Evolutionary conservation across 1,139 yeast species (phyloP).

Genomic region (Pichia sp.): DNA sequence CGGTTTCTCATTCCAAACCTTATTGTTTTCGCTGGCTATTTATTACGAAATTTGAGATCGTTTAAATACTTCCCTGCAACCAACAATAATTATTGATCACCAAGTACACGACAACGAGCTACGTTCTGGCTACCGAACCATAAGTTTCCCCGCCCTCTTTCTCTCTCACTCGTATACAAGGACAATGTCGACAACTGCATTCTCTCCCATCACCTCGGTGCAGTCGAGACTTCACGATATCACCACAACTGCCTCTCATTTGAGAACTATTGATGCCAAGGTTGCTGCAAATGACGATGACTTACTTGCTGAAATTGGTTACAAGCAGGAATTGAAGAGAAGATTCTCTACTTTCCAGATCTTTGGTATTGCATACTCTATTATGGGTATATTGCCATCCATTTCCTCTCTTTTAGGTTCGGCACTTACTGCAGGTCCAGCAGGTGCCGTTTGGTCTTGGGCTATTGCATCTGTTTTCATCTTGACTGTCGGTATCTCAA

Average conservation of each 20-base stretch:
- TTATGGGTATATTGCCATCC: slow-evolving; percentile 46
- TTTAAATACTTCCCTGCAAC: no score
- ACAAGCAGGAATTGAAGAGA: slow-evolving; percentile 43
- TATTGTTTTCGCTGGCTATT: no score
- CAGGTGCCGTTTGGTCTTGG: slow-evolving; percentile 65
- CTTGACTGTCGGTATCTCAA: slow-evolving; percentile 41
- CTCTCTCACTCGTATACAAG: no score
- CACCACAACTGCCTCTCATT: slow-evolving; percentile 14
- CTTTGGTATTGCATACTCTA: slow-evolving; percentile 45
- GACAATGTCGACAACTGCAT: slow-evolving; percentile 1
- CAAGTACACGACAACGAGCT: no score
- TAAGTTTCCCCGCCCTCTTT: no score
- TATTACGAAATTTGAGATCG: no score
- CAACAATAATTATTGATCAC: no score
- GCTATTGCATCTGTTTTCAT: slow-evolving; percentile 44
- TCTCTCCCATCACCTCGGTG: slow-evolving; percentile 13
- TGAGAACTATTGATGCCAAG: slow-evolving; percentile 23
- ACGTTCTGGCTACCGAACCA: no score
- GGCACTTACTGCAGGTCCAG: slow-evolving; percentile 44
- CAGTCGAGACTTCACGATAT: slow-evolving; percentile 12
- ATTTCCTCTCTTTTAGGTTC: slow-evolving; percentile 34
- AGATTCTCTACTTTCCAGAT: slow-evolving; percentile 41
- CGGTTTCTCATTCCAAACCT: no score
- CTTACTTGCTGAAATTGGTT: slow-evolving; percentile 39
- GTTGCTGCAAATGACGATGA: slow-evolving; percentile 30